phyloP scores from a whole-genome alignment of 768 basidiomycete species.

The Serendipita vermifera region DNA sequence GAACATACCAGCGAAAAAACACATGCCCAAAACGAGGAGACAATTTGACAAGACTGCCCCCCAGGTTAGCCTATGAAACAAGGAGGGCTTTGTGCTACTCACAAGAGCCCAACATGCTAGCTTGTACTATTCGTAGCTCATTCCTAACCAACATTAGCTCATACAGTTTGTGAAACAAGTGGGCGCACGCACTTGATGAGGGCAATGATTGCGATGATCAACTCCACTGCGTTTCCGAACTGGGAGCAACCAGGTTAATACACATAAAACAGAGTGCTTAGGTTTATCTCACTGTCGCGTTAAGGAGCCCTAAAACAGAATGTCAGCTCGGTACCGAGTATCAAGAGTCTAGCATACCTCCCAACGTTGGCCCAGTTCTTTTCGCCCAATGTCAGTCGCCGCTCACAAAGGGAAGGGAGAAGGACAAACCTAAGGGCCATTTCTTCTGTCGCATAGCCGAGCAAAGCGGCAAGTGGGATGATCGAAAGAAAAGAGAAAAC shows the following conservation, averaged over 20 bases:
- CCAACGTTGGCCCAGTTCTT: too few relatives aligned
- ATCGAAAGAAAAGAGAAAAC: slow-evolving; percentile 36
- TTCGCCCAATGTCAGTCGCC: too few relatives aligned
- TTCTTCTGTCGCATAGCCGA: slow-evolving; percentile 41
- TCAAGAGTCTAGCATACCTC: too few relatives aligned
- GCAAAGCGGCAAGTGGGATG: slow-evolving; percentile 37
- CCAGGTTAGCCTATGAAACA: background rate
- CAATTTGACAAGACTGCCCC: slow-evolving; percentile 29
- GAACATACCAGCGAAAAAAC: slow-evolving; percentile 23
- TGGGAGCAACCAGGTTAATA: too few relatives aligned
- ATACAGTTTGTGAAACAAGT: background rate
- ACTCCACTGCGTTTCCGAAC: slow-evolving; percentile 40
- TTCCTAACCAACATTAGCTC: slow-evolving; percentile 26
- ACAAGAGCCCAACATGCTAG: slow-evolving; percentile 35
- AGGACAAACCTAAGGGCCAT: too few relatives aligned
- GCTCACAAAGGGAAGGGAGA: too few relatives aligned
- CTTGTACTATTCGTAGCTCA: slow-evolving; percentile 41
- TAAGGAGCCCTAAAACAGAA: slow-evolving; percentile 39
- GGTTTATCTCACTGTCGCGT: slow-evolving; percentile 37
- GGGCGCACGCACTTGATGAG: slow-evolving; percentile 5
- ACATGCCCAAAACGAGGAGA: slow-evolving; percentile 26
- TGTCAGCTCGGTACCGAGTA: too few relatives aligned
- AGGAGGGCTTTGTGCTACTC: background rate
- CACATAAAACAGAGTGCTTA: too few relatives aligned
- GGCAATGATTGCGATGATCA: slow-evolving; percentile 31